A percentile compares a stretch with the other conserved stretches of the same genome.
Conservation (phyloP, 2,329 filamentous ascomycete genomes). For the Cordyceps farinosa region DNA sequence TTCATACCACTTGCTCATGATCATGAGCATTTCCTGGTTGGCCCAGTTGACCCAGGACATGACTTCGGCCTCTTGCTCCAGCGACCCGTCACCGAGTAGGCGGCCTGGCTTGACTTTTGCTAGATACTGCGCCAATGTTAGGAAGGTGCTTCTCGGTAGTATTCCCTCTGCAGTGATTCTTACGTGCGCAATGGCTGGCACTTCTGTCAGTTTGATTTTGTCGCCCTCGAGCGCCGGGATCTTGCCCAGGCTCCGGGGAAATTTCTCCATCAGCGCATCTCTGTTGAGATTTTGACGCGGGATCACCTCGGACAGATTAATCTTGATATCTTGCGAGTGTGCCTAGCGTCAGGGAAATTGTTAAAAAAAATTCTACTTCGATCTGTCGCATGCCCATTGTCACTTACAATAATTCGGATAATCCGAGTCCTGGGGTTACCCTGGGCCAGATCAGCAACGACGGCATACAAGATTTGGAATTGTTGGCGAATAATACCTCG, state of each 20-base stretch:
- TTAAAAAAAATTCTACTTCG: background rate
- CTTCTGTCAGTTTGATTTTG: conserved; percentile 8
- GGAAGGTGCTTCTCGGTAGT: background rate
- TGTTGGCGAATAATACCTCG: background rate
- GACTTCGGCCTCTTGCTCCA: conserved; percentile 14
- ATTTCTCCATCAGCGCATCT: background rate
- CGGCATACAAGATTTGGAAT: no score
- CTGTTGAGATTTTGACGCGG: conserved; percentile 9
- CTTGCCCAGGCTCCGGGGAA: conserved; percentile 6
- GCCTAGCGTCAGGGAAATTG: background rate
- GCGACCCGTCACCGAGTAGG: conserved; percentile 10
- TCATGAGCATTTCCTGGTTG: conserved; percentile 11
- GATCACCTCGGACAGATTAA: conserved; percentile 3
- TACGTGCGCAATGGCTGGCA: background rate
- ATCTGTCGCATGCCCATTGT: no score
- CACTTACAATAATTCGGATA: background rate
- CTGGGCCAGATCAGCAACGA: background rate
- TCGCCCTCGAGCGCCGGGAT: conserved; percentile 11
- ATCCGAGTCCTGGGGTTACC: conserved; percentile 2
- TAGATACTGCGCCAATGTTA: background rate
- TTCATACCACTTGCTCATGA: conserved; percentile 11
- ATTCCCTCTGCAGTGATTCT: background rate
- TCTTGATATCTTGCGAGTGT: background rate
- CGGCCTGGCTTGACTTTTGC: conserved; percentile 1
- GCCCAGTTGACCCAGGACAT: conserved; percentile 15